Evolutionary conservation across 345 rosid species (phyloP).

Genomic region (Dipteronia dyeriana): DNA sequence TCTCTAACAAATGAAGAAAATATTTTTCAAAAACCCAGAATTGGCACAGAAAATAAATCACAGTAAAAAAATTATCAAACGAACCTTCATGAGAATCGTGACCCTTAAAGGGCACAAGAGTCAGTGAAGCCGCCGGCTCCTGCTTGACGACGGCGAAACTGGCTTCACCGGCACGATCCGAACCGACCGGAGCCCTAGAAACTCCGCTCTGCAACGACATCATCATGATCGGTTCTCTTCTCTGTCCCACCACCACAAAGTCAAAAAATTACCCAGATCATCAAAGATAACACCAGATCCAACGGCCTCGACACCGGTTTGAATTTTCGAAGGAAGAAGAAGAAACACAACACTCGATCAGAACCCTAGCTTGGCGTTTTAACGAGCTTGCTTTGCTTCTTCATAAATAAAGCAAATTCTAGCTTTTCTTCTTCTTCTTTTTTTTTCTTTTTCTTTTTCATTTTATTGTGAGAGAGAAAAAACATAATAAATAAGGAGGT

Average conservation of each 20-base stretch:
- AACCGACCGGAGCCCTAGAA: constrained; percentile 34
- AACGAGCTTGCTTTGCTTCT: constrained; percentile 13
- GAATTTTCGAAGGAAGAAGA: constrained; percentile 9
- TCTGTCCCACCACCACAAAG: constrained; percentile 4
- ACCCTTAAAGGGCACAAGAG: constrained; percentile 48
- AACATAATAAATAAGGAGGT: background rate
- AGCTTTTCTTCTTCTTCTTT: background rate
- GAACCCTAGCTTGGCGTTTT: constrained; percentile 19
- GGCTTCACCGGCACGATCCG: constrained; percentile 49
- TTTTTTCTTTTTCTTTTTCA: background rate
- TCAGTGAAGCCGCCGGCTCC: constrained; percentile 55
- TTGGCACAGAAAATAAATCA: background rate
- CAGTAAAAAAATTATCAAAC: background rate
- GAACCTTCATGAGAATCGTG: constrained; percentile 44
- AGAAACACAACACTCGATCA: constrained; percentile 9
- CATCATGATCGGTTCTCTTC: constrained; percentile 38
- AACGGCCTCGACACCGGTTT: background rate
- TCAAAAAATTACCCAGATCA: constrained; percentile 23
- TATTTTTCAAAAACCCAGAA: background rate
- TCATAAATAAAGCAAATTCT: background rate
- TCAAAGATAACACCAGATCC: constrained; percentile 31
- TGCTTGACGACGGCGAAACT: constrained; percentile 36
- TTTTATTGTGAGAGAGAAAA: background rate
- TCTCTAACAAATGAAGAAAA: background rate
- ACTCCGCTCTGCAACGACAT: constrained; percentile 57